These are phyloP conservation scores for Beauveria sp. DNA, from an alignment of 2,329 filamentous ascomycete genomes.

Conservation along the genomic window DNA sequence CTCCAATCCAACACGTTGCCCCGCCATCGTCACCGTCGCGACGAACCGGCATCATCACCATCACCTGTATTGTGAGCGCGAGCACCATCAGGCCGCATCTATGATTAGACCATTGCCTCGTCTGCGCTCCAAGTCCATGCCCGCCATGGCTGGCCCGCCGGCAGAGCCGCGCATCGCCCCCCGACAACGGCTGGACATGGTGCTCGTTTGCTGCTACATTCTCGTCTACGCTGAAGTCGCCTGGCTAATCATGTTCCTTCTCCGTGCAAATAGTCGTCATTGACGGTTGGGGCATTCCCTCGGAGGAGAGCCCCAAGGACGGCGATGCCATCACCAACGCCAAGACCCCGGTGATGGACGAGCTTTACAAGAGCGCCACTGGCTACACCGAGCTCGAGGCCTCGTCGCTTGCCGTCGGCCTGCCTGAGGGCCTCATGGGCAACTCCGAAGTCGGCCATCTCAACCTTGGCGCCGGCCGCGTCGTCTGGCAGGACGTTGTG, in stretches of 20 bases:
- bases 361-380: constrained; percentile 71
- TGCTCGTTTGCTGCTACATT: constrained; percentile 43
- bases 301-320: constrained; percentile 70
- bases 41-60: constrained; percentile 7
- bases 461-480: constrained; percentile 95
- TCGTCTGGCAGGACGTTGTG: constrained; percentile 98
- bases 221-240: constrained; percentile 49
- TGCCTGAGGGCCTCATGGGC: constrained; percentile 96
- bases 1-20: constrained; percentile 20
- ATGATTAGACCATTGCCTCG: background rate
- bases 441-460: constrained; percentile 98
- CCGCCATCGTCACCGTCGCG: constrained; percentile 13
- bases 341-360: constrained; percentile 91
- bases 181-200: constrained; percentile 42
- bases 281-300: constrained; percentile 93
- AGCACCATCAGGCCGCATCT: background rate
- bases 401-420: constrained; percentile 88
- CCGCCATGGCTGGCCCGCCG: constrained; percentile 4
- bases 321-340: constrained; percentile 94
- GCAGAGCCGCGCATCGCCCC: constrained; percentile 39
- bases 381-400: constrained; percentile 92
- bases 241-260: constrained; percentile 52
- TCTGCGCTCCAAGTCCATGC: background rate
- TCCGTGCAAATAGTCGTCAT: constrained; percentile 73
- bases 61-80: background rate